A percentile compares a stretch with the other conserved stretches of the same genome.
Evolutionary conservation across 306 rosid species (phyloP).

Genomic region (Fragaria ananassa): DNA sequence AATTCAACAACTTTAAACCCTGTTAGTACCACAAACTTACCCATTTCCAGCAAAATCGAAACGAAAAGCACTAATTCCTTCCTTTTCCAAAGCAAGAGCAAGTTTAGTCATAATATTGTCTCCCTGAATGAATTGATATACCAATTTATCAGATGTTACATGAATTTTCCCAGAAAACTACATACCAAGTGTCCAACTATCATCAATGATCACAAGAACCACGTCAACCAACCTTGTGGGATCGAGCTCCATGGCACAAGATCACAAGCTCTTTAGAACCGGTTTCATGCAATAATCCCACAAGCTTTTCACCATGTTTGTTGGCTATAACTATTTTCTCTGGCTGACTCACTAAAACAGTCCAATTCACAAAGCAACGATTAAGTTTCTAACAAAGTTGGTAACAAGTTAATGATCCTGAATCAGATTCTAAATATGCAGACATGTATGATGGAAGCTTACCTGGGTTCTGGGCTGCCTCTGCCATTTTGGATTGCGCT

Average conservation of each 20-base stretch:
- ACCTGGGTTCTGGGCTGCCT: not conserved
- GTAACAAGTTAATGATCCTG: not conserved
- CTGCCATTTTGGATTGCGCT: slow-evolving; percentile 14
- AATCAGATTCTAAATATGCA: not conserved
- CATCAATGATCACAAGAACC: not conserved
- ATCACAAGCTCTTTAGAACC: not conserved
- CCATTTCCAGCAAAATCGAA: slow-evolving; percentile 81
- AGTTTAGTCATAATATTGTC: slow-evolving; percentile 36
- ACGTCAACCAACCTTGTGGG: not conserved
- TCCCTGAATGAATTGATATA: slow-evolving; percentile 36
- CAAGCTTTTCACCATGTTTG: not conserved
- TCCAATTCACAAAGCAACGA: not conserved
- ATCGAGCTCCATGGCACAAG: slow-evolving; percentile 2
- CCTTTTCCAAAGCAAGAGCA: slow-evolving; percentile 56
- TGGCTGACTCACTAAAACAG: not conserved
- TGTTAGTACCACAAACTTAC: slow-evolving; percentile 28
- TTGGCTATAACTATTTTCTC: not conserved
- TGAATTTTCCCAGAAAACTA: not conserved
- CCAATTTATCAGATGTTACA: not conserved
- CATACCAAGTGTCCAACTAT: not conserved
- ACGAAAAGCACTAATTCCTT: slow-evolving; percentile 56
- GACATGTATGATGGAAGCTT: not conserved
- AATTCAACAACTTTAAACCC: not conserved
- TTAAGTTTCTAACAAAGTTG: not conserved
- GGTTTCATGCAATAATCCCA: not conserved